phyloP scores from a whole-genome alignment of 768 basidiomycete species.

The Cystobasidium onofrii region DNA sequence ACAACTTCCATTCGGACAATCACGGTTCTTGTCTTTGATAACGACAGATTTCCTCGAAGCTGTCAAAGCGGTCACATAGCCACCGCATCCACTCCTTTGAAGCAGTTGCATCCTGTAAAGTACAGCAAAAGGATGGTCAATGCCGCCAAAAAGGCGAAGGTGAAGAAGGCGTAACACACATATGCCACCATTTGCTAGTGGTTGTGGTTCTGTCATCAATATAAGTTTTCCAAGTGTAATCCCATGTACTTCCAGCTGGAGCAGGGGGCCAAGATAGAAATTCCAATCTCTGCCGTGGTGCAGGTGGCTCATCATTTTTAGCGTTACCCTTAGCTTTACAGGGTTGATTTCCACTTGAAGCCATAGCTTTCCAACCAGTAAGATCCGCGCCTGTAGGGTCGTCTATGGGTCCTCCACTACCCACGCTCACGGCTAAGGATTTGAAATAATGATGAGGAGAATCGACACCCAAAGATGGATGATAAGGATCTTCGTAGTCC shows the following conservation, averaged over 20 bases:
- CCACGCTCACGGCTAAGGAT: neutral
- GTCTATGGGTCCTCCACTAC: neutral
- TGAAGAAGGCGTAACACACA: neutral
- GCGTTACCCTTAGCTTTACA: neutral
- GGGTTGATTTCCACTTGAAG: constrained; percentile 3
- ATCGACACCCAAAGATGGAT: neutral
- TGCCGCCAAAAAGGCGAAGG: no score
- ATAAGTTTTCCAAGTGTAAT: constrained; percentile 19
- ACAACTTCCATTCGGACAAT: neutral
- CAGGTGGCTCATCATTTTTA: neutral
- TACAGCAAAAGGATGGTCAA: neutral
- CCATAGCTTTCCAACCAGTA: neutral
- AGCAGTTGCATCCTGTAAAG: constrained; percentile 8
- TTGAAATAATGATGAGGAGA: constrained; percentile 1
- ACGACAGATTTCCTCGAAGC: neutral
- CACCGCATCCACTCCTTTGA: neutral
- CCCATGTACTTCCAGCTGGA: constrained; percentile 1
- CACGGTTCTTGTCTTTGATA: neutral
- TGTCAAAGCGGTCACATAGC: neutral
- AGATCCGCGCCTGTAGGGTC: neutral
- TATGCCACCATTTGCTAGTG: neutral
- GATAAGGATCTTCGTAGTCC: neutral
- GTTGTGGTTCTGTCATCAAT: neutral
- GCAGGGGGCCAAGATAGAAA: constrained; percentile 14
- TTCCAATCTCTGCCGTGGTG: constrained; percentile 30